Evolutionary conservation across 2,329 filamentous ascomycete species (phyloP), one percentile per base, ranked within the genome.

Genomic region (Colletotrichum gloeosporioides): DNA sequence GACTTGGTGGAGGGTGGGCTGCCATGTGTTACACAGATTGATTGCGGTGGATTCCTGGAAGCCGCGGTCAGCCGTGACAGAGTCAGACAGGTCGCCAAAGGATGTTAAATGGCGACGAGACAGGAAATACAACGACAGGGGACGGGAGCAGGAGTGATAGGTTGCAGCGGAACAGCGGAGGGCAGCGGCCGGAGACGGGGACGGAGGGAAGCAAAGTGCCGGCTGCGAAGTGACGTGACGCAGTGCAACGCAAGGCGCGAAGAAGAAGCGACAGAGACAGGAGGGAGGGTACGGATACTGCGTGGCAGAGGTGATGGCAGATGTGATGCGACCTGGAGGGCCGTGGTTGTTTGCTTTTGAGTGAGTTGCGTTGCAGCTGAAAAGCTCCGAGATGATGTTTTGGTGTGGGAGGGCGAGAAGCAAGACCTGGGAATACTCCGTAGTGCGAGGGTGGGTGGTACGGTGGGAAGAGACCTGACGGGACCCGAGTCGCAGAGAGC

Each of bases 41-140:
- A 76, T 69, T 76, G 74, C 64, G 18, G 64, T 69, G 32, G 65
- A 76, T 76, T 76, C 70, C 70, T 69, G 44, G 34, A 49, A 34
- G 22, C 36, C 44, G 64, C 63, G 18, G 36, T 57, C 73, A 68
- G 34, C 59, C 64, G 69, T 65, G 69, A 68, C 69, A 76, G 70
- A 69, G 57, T 65, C 64, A 73, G 73, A 73, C 73, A 65, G 68
- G 36, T 29, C 18, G 36, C 31, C 32, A 53, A 59, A 39, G 36
- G 36, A 32, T 36, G 34, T 59, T 22, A 65, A 76, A 76, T 68
- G 63, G 69, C 69, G 32, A 75, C 63, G 63, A 76, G 70, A 71
- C 34, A 69, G 13, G 15, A 44, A 15, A 62, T 22, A 61, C 22
- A 8, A 29, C 49, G 64, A 55, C 55, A 69, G 67, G 57, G 55